phyloP scores from a whole-genome alignment of 2,329 filamentous ascomycete species.

The Paracoccidioides lutzii region DNA sequence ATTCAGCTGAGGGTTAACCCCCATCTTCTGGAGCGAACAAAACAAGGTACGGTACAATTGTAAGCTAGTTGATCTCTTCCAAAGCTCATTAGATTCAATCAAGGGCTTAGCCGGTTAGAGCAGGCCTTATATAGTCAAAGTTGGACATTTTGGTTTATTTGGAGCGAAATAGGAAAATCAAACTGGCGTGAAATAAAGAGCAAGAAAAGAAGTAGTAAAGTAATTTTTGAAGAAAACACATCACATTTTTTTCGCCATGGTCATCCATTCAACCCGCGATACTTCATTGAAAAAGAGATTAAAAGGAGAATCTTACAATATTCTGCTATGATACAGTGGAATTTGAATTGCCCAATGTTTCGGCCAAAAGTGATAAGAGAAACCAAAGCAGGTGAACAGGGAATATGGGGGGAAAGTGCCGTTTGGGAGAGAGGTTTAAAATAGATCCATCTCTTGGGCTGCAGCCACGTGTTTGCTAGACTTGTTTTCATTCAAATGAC shows the following conservation, averaged over 20 bases:
- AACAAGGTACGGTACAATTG: too few relatives aligned
- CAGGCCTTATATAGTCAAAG: too few relatives aligned
- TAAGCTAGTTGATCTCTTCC: too few relatives aligned
- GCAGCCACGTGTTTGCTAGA: background rate
- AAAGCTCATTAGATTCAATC: too few relatives aligned
- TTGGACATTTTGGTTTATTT: too few relatives aligned
- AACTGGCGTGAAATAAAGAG: background rate
- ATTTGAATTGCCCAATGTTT: background rate
- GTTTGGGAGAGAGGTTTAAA: background rate
- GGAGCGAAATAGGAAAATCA: too few relatives aligned
- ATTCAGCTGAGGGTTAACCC: too few relatives aligned
- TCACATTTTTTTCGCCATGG: background rate
- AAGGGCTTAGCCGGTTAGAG: too few relatives aligned
- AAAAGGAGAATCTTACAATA: slow-evolving; percentile 4
- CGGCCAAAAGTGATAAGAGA: background rate
- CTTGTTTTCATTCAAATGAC: background rate
- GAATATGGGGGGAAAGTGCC: background rate
- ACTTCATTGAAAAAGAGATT: background rate
- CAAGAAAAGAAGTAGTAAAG: background rate
- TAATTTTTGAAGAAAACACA: background rate
- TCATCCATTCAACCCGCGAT: background rate
- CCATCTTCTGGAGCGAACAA: too few relatives aligned
- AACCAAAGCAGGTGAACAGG: background rate
- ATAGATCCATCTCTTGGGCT: background rate
- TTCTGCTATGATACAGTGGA: slow-evolving; percentile 5